Conservation (phyloP, 2,329 filamentous ascomycete species). For the Graphium sp. region DNA sequence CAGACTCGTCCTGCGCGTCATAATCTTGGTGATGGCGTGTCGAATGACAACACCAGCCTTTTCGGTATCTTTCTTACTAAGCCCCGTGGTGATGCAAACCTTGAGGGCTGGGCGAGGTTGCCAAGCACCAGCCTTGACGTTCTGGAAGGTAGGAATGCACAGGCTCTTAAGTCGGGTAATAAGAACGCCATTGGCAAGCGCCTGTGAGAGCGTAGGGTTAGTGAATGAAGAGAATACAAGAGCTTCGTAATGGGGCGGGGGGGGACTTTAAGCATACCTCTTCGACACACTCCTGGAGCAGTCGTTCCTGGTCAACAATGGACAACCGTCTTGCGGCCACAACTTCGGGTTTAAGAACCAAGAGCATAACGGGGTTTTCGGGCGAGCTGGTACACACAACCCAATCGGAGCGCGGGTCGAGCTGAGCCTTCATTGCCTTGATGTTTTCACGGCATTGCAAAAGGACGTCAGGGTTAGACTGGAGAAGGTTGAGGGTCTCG, state of each 20-base stretch:
- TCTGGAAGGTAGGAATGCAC: conserved; percentile 48
- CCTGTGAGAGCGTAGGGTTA: conserved; percentile 26
- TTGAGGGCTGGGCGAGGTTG: conserved; percentile 70
- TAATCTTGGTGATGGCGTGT: conserved; percentile 86
- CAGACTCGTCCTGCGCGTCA: too few species aligned
- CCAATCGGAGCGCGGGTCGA: conserved; percentile 92
- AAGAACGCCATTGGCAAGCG: conserved; percentile 72
- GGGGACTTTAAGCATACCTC: conserved; percentile 76
- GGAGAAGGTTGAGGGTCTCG: conserved; percentile 73
- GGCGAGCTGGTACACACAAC: conserved; percentile 61
- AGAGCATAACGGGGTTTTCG: conserved; percentile 77
- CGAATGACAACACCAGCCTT: conserved; percentile 78
- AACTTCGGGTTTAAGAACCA: conserved; percentile 72
- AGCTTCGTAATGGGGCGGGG: conserved; percentile 6
- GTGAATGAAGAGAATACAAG: conserved; percentile 1
- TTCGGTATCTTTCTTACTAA: conserved; percentile 90
- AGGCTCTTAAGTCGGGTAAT: conserved; percentile 74
- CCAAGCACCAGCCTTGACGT: conserved; percentile 53
- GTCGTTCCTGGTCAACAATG: conserved; percentile 61
- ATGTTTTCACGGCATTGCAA: conserved; percentile 71
- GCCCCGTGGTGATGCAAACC: conserved; percentile 72
- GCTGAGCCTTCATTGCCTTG: conserved; percentile 65
- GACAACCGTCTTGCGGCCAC: conserved; percentile 52
- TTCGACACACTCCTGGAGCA: conserved; percentile 86
- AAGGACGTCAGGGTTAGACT: conserved; percentile 73